Evolutionary conservation across 441 rosid genomes (phyloP), one percentile per base, ranked within the genome.

Genomic region (Brassica hybrid): DNA sequence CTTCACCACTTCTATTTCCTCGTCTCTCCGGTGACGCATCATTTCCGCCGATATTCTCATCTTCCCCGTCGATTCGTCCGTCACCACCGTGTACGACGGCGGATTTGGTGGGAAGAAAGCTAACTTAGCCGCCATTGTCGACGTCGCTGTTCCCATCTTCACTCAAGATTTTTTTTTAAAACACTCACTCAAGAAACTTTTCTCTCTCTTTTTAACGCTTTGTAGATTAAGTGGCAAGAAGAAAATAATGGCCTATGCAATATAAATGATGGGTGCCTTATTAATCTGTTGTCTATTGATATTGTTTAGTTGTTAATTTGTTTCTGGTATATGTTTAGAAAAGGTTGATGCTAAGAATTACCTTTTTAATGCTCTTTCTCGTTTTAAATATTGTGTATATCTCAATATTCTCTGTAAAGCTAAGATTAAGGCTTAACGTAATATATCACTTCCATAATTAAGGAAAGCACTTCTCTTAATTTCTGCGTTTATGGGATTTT

Each of bases 21-120:
- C 86, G 60, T 84, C 84, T 70, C 84, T 83, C 65, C 76, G 79
- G 71, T 67, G 73, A 75, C 68, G 73, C 69, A 75, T 65, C 71
- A 75, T 78, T 67, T 74, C 80, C 67, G 78, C 63, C 25, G 82
- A 71, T 74, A 87, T 45, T 75, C 71, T 85, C 86, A 85, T 71
- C 63, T 73, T 83, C 79, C 87, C 88, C 54, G 81, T 85, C 9
- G 81, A 23, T 43, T 80, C 80, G 3, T 87, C 88, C 32, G 52
- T 62, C 54, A 56, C 43, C 61, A 91, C 64, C 63, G 65, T 64
- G 82, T 87, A 87, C 56, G 90, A 84, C 75, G 90, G 90, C 16
- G 88, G 88, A 38, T 30, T 67, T 60, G 91, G 91, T 13, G 91
- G 91, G 79, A 77, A 86, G 76, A 88, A 88, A 6, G 91, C 89